Evolutionary conservation across 345 rosid species (phyloP).

Genomic region (Eucalyptus curtisii): DNA sequence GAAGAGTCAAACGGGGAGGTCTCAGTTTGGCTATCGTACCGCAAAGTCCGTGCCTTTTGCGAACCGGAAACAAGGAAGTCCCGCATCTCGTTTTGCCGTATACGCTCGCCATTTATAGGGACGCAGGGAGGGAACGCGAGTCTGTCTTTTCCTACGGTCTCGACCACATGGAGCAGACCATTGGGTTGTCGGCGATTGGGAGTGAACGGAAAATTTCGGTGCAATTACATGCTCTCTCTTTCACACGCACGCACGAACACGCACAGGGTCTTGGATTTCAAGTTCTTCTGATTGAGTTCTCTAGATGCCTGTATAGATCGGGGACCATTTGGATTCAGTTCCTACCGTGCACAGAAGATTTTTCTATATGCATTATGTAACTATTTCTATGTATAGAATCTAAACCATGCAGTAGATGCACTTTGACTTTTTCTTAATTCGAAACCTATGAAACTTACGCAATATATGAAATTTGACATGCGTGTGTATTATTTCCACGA

Average conservation of each 20-base stretch:
- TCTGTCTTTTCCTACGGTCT: neutral
- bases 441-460: neutral
- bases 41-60: neutral
- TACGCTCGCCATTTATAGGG: neutral
- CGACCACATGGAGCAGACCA: constrained; percentile 44
- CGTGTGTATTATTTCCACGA: neutral
- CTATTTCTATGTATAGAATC: neutral
- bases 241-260: neutral
- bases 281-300: neutral
- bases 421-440: neutral
- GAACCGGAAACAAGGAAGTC: neutral
- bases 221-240: neutral
- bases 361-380: neutral
- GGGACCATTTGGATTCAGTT: neutral
- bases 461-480: neutral
- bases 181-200: neutral
- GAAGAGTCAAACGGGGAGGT: neutral
- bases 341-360: neutral
- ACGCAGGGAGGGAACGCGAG: neutral
- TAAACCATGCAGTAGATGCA: neutral
- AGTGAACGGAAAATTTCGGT: neutral
- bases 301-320: neutral
- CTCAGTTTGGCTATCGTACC: neutral
- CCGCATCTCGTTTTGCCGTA: neutral
- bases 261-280: neutral